These are phyloP conservation scores for Brassica nigra DNA, from an alignment of 345 rosid genomes.

Conservation along the genomic window DNA sequence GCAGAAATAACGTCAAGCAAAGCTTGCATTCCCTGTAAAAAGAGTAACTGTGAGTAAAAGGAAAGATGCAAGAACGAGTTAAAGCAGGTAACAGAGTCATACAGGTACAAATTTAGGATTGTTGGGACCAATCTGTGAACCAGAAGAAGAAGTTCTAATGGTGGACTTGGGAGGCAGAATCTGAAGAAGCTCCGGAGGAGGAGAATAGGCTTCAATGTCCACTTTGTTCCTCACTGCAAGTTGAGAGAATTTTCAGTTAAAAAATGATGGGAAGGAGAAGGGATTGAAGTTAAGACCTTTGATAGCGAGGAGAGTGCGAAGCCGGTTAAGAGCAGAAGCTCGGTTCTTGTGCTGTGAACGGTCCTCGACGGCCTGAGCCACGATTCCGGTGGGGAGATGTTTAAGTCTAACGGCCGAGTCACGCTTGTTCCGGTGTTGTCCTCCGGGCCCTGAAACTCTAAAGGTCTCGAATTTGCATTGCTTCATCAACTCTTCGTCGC, in stretches of 20 bases:
- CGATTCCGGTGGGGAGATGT: conserved; percentile 82
- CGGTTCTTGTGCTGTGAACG: conserved; percentile 96
- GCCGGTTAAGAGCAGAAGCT: conserved; percentile 74
- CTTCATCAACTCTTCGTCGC: conserved; percentile 74
- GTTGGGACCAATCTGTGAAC: conserved; percentile 88
- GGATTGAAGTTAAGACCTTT: conserved; percentile 49
- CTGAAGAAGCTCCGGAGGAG: conserved; percentile 82
- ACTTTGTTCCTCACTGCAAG: conserved; percentile 67
- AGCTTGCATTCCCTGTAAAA: conserved; percentile 85
- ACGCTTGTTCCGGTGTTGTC: conserved; percentile 97
- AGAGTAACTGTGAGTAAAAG: background rate
- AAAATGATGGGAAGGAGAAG: background rate
- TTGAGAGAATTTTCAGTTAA: background rate
- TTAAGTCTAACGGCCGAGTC: conserved; percentile 90
- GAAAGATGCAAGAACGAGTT: background rate
- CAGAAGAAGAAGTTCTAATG: conserved; percentile 62
- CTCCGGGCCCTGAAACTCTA: conserved; percentile 87
- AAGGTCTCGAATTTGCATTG: conserved; percentile 73
- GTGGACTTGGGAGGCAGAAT: conserved; percentile 84
- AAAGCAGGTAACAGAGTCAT: conserved; percentile 8
- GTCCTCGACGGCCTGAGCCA: conserved; percentile 84
- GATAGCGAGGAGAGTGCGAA: conserved; percentile 76
- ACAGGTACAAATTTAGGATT: conserved; percentile 84
- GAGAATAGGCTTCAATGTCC: conserved; percentile 58
- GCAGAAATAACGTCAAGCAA: conserved; percentile 74